Base-by-base conservation (phyloP, 306 rosid genomes). In the Lathyrus oleraceus region DNA sequence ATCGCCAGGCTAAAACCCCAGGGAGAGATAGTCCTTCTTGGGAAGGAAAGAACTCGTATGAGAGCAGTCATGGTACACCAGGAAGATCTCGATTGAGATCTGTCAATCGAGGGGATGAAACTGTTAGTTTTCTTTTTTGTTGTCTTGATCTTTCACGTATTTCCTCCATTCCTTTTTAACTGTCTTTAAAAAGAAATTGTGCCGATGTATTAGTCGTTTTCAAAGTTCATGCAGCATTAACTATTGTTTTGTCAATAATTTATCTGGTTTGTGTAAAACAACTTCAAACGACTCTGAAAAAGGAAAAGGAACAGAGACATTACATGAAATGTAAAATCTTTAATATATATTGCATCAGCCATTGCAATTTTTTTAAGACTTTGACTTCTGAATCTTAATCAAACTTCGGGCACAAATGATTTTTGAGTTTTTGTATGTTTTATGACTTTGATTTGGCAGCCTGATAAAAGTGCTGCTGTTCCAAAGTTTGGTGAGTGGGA, bases 401-500 rank as follows among this genome's bases (percentile, higher is more conserved):
- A 28, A 12, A 59, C 25, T 51, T 70, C 27, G 14, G 44, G 49
- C 57, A 39, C 6, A 64, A 48, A 57, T 28, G 42, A 12, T 47
- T 69, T 52, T 42, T 82, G 61, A 79, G 17, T 57, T 14, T 25
- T 56, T 27, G 38, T 57, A 19, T 27, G 17, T 25, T 39, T 49
- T 15, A 43, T 58, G 28, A 59, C 53, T 80, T 8, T 75, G 47
- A 38, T 71, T 14, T 77, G 67, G 67, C 92, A 90, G 97, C 88
- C 92, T 42, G 96, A 94, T 17, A 85, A 76, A 52, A 97, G 90
- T 47, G 92, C 97, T 61, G 89, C 98, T 65, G 96, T 94, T 81
- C 98, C 98, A 0, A 90, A 85, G 74, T 90, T 94, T 35, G 98
- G 98, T 12, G 98, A 82, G 44, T 94, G 98, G 97, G 90, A 94